Conservation (phyloP, 306 rosid genomes). For the Quercus variabilis region DNA sequence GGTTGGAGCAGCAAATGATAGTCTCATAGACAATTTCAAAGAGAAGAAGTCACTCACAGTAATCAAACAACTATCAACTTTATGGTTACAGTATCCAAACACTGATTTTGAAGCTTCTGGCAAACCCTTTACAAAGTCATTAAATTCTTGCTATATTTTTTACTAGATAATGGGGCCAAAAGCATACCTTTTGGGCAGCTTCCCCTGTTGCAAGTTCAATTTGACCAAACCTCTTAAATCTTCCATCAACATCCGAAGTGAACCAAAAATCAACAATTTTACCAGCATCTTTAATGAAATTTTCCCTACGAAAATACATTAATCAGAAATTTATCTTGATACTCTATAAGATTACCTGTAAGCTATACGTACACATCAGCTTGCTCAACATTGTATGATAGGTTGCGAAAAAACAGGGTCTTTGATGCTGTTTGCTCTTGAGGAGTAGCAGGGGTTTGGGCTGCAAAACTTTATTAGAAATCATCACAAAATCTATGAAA, state of each 20-base stretch:
- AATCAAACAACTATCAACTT: no score
- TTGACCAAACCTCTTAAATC: conserved; percentile 76
- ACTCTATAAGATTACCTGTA: neutral
- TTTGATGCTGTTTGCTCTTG: conserved; percentile 31
- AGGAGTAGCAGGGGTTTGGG: conserved; percentile 64
- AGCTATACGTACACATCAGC: conserved; percentile 56
- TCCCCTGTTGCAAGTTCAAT: conserved; percentile 67
- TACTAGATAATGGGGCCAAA: neutral
- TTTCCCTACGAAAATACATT: conserved; percentile 32
- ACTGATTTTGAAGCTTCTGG: no score
- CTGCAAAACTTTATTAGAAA: conserved; percentile 30
- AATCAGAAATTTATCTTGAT: neutral
- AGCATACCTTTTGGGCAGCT: conserved; percentile 52
- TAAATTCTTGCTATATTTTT: neutral
- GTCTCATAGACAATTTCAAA: no score
- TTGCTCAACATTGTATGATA: conserved; percentile 40
- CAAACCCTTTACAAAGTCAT: neutral
- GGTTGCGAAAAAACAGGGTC: conserved; percentile 71
- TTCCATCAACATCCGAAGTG: conserved; percentile 35
- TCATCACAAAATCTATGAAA: neutral
- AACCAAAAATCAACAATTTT: conserved; percentile 71
- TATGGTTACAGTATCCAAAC: no score
- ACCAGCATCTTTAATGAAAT: conserved; percentile 66
- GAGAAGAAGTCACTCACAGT: no score
- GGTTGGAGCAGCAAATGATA: no score